Evolutionary conservation across 768 basidiomycete species (phyloP), one percentile per base, ranked within the genome.

Genomic region (Psilocybe subaeruginosa): DNA sequence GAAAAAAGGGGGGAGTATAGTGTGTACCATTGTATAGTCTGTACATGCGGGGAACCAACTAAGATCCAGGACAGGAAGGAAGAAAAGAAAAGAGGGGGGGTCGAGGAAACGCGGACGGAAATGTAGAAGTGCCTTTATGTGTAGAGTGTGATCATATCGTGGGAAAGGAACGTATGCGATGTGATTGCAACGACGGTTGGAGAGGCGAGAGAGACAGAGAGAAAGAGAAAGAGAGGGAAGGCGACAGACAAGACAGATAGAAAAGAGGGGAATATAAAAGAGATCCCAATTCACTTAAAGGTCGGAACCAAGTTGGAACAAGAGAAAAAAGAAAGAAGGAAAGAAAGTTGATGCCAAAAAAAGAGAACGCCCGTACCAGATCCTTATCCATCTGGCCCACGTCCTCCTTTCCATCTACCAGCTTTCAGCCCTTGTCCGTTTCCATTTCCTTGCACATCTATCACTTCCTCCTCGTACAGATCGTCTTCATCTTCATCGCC

Each of bases 401-500:
- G 56, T 37, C 54, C 69, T 39, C 61, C 70, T 60, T 64, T 71
- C 63, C 66, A 64, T 52, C 58, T 58, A 29, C 61, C 62, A 30
- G 57, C 56, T 59, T 58, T 56, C 58, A 65, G 60, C n/a, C 64
- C 61, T 29, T 65, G 64, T 58, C 68, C 66, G 47, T 60, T 66
- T 43, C 62, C 71, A 59, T 62, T 61, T 59, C 66, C 68, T 56
- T 69, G 62, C 23, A 58, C 64, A 35, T 63, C 75, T 57, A 57
- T 67, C 61, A 64, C 76, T 46, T 64, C 68, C 23, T 67, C 63
- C 23, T 65, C 63, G 54, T 72, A 70, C 30, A 62, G 70, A 27
- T 69, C 67, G 23, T 65, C 63, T 35, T 62, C 61, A 33, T 59
- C 49, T 39, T n/a, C 49, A 17, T 68, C 68, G 29, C 59, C 62